Conservation (phyloP, 1,284 basidiomycete species). For the Schizophyllum amplum region DNA sequence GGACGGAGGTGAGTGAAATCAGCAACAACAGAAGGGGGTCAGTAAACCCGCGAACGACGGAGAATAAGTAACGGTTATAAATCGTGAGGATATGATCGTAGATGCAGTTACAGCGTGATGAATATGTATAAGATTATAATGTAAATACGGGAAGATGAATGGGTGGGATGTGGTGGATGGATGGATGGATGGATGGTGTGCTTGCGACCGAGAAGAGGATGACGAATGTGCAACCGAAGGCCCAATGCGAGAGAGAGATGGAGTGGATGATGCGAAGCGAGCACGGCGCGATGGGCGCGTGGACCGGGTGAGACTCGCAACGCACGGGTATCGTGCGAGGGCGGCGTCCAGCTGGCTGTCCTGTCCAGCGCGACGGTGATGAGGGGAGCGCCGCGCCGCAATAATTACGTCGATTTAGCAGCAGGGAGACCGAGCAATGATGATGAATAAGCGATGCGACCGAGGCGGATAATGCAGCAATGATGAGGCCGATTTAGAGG, state of each 20-base stretch:
- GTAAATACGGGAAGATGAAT: not conserved
- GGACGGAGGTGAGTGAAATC: not conserved
- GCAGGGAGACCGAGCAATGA: constrained; percentile 1
- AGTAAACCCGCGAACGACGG: not conserved
- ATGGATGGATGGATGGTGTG: not conserved
- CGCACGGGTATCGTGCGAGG: not conserved
- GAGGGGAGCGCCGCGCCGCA: not conserved
- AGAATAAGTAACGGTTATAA: not conserved
- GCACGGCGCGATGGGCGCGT: not conserved
- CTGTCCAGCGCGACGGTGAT: not conserved
- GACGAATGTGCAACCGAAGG: not conserved
- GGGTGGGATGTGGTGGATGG: not conserved
- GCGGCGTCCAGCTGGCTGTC: not conserved
- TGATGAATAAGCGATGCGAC: constrained; percentile 5
- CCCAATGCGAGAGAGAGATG: not conserved
- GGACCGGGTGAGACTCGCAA: not conserved
- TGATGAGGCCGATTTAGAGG: not conserved
- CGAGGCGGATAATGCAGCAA: not conserved
- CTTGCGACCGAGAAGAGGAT: not conserved
- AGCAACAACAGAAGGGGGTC: not conserved
- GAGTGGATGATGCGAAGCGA: not conserved
- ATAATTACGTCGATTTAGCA: not conserved
- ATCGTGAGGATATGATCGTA: not conserved
- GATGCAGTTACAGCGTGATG: not conserved
- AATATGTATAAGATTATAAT: not conserved